Evolutionary conservation across 2,329 filamentous ascomycete genomes (phyloP), one percentile per base, ranked within the genome.

Genomic region (Alternaria alternata): DNA sequence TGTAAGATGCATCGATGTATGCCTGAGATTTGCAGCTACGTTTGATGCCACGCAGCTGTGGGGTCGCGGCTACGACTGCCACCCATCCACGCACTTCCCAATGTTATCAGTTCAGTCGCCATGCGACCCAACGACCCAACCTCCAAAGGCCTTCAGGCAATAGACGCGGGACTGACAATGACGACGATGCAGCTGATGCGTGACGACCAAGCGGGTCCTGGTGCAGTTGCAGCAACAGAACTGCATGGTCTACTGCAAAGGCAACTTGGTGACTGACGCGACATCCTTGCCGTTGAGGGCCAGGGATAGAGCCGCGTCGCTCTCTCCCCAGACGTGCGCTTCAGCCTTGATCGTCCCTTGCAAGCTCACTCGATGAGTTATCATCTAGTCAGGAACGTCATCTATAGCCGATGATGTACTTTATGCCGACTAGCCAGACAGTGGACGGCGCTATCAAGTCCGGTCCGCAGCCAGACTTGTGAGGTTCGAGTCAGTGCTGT

Each of bases 221-320:
- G 51, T 59, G 67, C 65, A 63, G 61, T 62, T 61, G 68, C 66
- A 62, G 65, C 65, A 49, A 56, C 58, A 61, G 51, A 64, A 62
- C 51, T 46, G 57, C 46, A 51, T 49, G 41, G 41, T 26, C 57
- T 60, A 57, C 61, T 67, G 64, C 63, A 59, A 38, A 57, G 18
- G 55, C 61, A 56, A 53, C 62, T 60, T 55, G 63, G 46, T 63
- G 53, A 54, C 49, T 59, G 47, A 53, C 51, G 54, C 51, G 55
- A 41, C 54, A 67, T 60, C 64, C 62, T 58, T 63, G 64, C 57
- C 57, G 22, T 53, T 54, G 53, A 60, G 38, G 43, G 52, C 47
- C 53, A 49, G 49, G 51, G 54, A 54, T 52, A 43, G 47, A 52
- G 62, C 46, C 46, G 46, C 46, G 51, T 46, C 43, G 39, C 51